Conservation (phyloP, 2,329 filamentous ascomycete genomes). For the Bertia moriformis region DNA sequence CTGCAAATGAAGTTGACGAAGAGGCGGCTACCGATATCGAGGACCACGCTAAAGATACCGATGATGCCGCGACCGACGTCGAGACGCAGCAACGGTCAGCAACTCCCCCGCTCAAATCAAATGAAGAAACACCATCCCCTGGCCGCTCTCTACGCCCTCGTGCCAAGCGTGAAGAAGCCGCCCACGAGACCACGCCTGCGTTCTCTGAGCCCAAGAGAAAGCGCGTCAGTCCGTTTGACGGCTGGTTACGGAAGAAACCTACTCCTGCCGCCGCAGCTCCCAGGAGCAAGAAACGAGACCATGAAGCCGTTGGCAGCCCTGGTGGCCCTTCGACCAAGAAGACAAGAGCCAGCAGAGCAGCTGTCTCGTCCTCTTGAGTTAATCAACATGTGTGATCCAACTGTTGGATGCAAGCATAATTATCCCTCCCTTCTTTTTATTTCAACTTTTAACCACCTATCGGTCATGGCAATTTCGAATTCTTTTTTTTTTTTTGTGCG, state of each 20-base stretch:
- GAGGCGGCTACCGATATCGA: neutral
- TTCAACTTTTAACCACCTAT: too few relatives aligned
- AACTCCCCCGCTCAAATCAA: neutral
- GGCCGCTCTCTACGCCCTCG: slow-evolving; percentile 17
- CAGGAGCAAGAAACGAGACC: slow-evolving; percentile 18
- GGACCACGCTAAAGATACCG: neutral
- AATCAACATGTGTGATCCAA: slow-evolving; percentile 1
- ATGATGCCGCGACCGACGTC: neutral
- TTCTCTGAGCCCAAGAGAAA: slow-evolving; percentile 12
- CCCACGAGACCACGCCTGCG: slow-evolving; percentile 10
- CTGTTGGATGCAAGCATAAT: too few relatives aligned
- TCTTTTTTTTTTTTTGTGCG: too few relatives aligned
- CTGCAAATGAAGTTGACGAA: neutral
- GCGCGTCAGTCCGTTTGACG: slow-evolving; percentile 20
- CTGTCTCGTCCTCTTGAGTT: neutral
- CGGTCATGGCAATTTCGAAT: too few relatives aligned
- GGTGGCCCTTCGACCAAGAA: slow-evolving; percentile 14
- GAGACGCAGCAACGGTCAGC: neutral
- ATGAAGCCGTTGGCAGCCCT: slow-evolving; percentile 11
- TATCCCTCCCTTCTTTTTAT: too few relatives aligned
- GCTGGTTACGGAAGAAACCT: slow-evolving; percentile 21
- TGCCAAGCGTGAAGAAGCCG: slow-evolving; percentile 10
- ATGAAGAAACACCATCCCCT: slow-evolving; percentile 12
- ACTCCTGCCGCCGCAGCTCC: slow-evolving; percentile 8
- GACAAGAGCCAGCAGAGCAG: slow-evolving; percentile 9